Percentiles rank a stretch among this genome's conserved stretches.
Evolutionary conservation across 768 basidiomycete species (phyloP).

Genomic region (Pleurotus platypus): DNA sequence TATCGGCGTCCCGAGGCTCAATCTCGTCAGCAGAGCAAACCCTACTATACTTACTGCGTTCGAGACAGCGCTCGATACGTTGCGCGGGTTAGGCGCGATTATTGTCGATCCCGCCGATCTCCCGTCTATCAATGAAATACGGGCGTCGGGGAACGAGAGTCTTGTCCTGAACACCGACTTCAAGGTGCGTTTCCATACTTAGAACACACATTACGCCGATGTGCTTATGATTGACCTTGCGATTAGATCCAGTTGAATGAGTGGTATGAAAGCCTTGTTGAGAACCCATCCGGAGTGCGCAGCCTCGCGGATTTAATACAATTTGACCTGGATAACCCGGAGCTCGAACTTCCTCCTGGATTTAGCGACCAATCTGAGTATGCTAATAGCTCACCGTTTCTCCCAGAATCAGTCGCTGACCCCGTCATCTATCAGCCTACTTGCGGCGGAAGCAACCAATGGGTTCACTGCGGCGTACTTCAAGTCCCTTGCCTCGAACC

Average conservation of each 20-base stretch:
- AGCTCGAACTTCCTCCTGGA: slow-evolving; percentile 41
- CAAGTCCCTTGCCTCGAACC: slow-evolving; percentile 38
- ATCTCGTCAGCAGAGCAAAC: slow-evolving; percentile 25
- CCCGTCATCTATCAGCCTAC: slow-evolving; percentile 32
- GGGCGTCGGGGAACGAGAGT: slow-evolving; percentile 47
- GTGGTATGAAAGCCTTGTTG: slow-evolving; percentile 41
- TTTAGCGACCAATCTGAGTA: slow-evolving; percentile 36
- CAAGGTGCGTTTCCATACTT: slow-evolving; percentile 35
- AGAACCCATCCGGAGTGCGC: slow-evolving; percentile 54
- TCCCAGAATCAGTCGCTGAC: slow-evolving; percentile 31
- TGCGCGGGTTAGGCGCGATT: slow-evolving; percentile 40
- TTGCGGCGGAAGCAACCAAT: slow-evolving; percentile 32
- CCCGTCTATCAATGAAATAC: slow-evolving; percentile 48
- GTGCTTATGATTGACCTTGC: background rate
- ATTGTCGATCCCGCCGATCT: slow-evolving; percentile 64
- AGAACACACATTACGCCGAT: background rate
- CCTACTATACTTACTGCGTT: slow-evolving; percentile 34
- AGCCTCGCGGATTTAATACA: slow-evolving; percentile 53
- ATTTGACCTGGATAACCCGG: slow-evolving; percentile 51
- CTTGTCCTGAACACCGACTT: slow-evolving; percentile 55
- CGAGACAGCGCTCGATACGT: slow-evolving; percentile 31
- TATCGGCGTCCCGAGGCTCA: slow-evolving; percentile 50
- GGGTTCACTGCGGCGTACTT: slow-evolving; percentile 43
- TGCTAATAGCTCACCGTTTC: slow-evolving; percentile 39
- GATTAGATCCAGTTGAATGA: slow-evolving; percentile 48